Percentiles rank a stretch among this genome's conserved stretches.
Conservation (phyloP, 192 early-diverging fungal genomes). For the Phycomyces blakesleeanus region DNA sequence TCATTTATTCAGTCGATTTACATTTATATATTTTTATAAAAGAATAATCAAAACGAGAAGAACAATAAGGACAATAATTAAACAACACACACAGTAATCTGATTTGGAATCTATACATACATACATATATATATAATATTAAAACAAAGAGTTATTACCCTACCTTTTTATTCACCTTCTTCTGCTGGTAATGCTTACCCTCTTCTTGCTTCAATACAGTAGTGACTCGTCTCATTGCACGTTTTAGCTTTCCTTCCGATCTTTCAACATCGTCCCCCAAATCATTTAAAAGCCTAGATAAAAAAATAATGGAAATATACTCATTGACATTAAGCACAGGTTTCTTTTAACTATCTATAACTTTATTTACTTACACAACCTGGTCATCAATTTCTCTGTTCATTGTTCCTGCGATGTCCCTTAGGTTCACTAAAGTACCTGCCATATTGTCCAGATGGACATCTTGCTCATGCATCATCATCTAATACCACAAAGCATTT, state of each 20-base stretch:
- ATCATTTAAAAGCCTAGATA: conserved; percentile 45
- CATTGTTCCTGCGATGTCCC: conserved; percentile 58
- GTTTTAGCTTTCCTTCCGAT: conserved; percentile 38
- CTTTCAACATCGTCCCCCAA: conserved; percentile 51
- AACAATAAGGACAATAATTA: conserved; percentile 53
- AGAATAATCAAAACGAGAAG: conserved; percentile 49
- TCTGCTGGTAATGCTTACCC: conserved; percentile 29
- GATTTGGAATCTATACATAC: conserved; percentile 45
- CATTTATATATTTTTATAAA: too few species aligned
- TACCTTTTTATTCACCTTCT: neutral
- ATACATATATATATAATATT: neutral
- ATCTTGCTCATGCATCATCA: conserved; percentile 57
- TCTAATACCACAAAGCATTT: conserved; percentile 23
- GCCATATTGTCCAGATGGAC: conserved; percentile 52
- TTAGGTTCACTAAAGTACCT: conserved; percentile 51
- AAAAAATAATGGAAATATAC: too few species aligned
- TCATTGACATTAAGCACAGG: neutral
- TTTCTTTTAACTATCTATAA: neutral
- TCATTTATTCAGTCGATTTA: too few species aligned
- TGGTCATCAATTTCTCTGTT: conserved; percentile 54
- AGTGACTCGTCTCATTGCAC: conserved; percentile 49
- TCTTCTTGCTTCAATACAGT: conserved; percentile 55
- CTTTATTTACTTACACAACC: conserved; percentile 35
- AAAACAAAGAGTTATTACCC: neutral
- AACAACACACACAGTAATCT: conserved; percentile 47